Evolutionary conservation across 805 yeast genomes (phyloP).

Genomic region (Maudiozyma serrabonitensis): DNA sequence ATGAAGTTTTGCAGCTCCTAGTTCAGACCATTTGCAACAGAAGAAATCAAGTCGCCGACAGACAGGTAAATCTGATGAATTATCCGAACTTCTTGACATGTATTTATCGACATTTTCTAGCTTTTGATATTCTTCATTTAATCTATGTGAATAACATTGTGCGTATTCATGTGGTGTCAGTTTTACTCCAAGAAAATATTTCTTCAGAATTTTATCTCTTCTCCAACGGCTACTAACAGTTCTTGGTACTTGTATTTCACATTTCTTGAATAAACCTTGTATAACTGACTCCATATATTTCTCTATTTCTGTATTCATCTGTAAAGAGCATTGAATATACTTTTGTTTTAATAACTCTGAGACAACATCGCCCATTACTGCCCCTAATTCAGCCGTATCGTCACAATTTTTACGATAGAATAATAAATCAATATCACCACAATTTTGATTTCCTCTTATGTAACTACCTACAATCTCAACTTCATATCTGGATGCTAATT

Average conservation of each 20-base stretch:
- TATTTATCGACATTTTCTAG: constrained; percentile 13
- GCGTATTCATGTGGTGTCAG: constrained; percentile 2
- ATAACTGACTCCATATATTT: constrained; percentile 7
- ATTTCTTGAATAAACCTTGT: constrained; percentile 6
- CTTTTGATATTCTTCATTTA: background rate
- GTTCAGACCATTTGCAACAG: constrained; percentile 23
- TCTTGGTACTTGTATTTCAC: constrained; percentile 5
- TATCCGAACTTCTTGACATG: constrained; percentile 14
- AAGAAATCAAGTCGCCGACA: constrained; percentile 28
- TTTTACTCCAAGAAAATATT: constrained; percentile 17
- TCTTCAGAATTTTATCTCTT: constrained; percentile 8
- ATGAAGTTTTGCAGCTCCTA: constrained; percentile 27
- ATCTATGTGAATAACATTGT: background rate
- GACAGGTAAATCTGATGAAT: constrained; percentile 4
- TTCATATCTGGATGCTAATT: constrained; percentile 12
- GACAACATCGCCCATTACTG: constrained; percentile 14
- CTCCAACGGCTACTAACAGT: background rate
- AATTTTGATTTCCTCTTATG: constrained; percentile 14
- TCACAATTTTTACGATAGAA: constrained; percentile 21
- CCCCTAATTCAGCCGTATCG: constrained; percentile 13
- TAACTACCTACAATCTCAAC: constrained; percentile 27
- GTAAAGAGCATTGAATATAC: constrained; percentile 22
- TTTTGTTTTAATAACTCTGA: constrained; percentile 10
- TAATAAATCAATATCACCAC: constrained; percentile 28
- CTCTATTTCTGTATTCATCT: constrained; percentile 10